Conservation (phyloP, 1,139 yeast genomes). For the Pneumocystis murina region DNA sequence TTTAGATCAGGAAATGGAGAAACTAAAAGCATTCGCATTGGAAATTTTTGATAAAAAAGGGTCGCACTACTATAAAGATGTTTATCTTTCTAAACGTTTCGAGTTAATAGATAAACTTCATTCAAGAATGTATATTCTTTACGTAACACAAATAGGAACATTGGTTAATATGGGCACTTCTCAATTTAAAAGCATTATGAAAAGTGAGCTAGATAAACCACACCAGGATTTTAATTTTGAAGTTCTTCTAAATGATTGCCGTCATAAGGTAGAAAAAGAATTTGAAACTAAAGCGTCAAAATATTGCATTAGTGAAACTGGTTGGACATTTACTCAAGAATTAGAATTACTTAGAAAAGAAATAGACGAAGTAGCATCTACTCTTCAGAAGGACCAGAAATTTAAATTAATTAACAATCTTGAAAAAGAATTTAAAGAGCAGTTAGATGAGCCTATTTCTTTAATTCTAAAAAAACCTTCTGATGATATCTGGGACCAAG, state of each 20-base stretch:
- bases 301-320: constrained; percentile 18
- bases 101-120: constrained; percentile 35
- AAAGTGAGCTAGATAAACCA: constrained; percentile 16
- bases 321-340: constrained; percentile 21
- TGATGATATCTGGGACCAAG: constrained; percentile 46
- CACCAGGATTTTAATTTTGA: constrained; percentile 1
- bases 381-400: constrained; percentile 33
- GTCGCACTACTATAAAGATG: constrained; percentile 44
- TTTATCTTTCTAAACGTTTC: constrained; percentile 41
- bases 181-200: constrained; percentile 18
- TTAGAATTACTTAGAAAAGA: constrained; percentile 21
- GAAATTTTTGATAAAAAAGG: constrained; percentile 48
- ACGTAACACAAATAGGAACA: constrained; percentile 29
- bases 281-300: constrained; percentile 21
- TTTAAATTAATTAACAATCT: constrained; percentile 27
- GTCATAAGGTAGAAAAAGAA: background rate
- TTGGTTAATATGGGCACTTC: constrained; percentile 23
- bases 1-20: constrained; percentile 22
- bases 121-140: constrained; percentile 31
- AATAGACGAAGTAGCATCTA: constrained; percentile 22
- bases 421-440: constrained; percentile 18
- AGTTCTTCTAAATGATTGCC: background rate
- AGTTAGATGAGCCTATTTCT: constrained; percentile 16
- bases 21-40: constrained; percentile 32
- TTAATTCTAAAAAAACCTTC: constrained; percentile 28